A percentile compares a stretch with the other conserved stretches of the same genome.
Conservation (phyloP, 352 stramenopile genomes). For the Aphanomyces invadans region DNA sequence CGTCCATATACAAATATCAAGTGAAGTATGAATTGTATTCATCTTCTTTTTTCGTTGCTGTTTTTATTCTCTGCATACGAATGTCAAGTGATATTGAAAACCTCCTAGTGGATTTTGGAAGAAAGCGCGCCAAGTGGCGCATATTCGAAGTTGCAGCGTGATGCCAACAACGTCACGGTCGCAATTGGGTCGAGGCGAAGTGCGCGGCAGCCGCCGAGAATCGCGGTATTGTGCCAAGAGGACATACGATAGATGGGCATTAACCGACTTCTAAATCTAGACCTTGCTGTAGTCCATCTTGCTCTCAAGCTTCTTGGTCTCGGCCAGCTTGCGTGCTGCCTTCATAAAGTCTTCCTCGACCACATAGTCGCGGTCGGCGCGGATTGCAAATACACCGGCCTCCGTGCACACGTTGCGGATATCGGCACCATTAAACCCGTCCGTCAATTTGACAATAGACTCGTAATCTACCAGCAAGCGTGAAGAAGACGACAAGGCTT, state of each 20-base stretch:
- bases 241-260: not conserved
- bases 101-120: not conserved
- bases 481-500: not conserved
- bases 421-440: constrained; percentile 99
- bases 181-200: not conserved
- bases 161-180: not conserved
- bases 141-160: not conserved
- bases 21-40: not conserved
- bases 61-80: not conserved
- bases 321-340: constrained; percentile 96
- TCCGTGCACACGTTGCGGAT: constrained; percentile 99
- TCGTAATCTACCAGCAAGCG: constrained; percentile 86
- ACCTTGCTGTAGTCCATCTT: constrained; percentile 99
- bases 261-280: constrained; percentile 55
- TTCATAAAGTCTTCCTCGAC: constrained; percentile 99
- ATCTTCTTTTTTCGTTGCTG: not conserved
- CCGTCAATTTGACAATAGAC: constrained; percentile 98
- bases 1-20: constrained; percentile 3
- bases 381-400: constrained; percentile 94
- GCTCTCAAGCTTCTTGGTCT: constrained; percentile 99
- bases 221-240: not conserved
- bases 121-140: not conserved
- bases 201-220: not conserved
- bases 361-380: constrained; percentile 97
- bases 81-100: not conserved